Percentiles rank a stretch among this genome's conserved stretches.
These are phyloP conservation scores for Acanthamoeba sp. DNA, from an alignment of 208 protist genomes.

Conservation along the genomic window DNA sequence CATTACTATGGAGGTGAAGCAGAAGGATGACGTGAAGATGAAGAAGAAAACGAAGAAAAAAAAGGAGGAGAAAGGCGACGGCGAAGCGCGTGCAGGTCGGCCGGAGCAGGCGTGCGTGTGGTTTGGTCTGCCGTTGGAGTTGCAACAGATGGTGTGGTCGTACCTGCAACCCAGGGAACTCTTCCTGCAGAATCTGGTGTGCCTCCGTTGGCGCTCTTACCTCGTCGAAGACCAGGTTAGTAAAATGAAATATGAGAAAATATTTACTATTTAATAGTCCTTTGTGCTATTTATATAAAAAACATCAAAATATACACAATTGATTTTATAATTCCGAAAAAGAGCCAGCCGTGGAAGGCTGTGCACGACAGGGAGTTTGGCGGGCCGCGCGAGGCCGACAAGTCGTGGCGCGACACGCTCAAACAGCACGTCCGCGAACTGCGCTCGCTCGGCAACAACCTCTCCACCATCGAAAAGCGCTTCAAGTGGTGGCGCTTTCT, in stretches of 20 bases:
- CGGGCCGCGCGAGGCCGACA: background rate
- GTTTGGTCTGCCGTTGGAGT: background rate
- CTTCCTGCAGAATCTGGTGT: background rate
- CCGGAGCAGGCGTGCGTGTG: background rate
- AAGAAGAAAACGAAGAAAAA: background rate
- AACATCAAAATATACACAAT: background rate
- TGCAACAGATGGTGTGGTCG: constrained; percentile 41
- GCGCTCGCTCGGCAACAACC: background rate
- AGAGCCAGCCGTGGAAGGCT: constrained; percentile 40
- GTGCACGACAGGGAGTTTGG: constrained; percentile 33
- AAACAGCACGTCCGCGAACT: constrained; percentile 34
- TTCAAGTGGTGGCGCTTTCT: constrained; percentile 42
- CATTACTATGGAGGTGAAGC: background rate
- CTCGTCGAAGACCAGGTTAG: background rate
- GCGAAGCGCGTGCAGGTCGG: too few relatives aligned
- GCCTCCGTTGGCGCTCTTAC: background rate
- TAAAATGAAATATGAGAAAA: too few relatives aligned
- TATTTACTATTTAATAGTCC: too few relatives aligned
- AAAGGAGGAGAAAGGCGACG: background rate
- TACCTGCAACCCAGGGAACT: constrained; percentile 26
- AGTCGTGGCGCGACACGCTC: constrained; percentile 48
- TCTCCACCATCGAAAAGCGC: constrained; percentile 15
- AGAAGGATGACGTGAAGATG: background rate
- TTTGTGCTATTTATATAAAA: background rate
- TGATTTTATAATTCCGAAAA: background rate